Percentiles rank a stretch among this genome's conserved stretches.
phyloP scores from a whole-genome alignment of 805 yeast genomes.

The Metschnikowia peoriensis region DNA sequence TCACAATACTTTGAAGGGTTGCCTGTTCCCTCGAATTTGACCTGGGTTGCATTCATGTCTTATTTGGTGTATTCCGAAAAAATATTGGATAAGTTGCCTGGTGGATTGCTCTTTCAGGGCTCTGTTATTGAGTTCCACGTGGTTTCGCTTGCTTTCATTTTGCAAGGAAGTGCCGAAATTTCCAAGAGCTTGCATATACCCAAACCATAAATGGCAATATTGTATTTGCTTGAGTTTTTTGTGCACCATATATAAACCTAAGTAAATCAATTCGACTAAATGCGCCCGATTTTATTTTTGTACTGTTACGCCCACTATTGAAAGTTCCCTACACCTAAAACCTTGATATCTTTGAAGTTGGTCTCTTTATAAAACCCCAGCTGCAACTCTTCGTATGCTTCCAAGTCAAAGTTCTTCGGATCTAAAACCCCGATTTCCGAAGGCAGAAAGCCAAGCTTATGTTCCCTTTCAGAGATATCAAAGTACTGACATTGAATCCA shows the following conservation, averaged over 20 bases:
- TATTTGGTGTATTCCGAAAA: conserved; percentile 53
- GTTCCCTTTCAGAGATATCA: conserved; percentile 32
- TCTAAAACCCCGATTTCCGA: conserved; percentile 36
- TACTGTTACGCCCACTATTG: background rate
- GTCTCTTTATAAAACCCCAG: conserved; percentile 25
- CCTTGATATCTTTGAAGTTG: conserved; percentile 24
- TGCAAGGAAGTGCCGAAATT: conserved; percentile 89
- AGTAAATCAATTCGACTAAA: background rate
- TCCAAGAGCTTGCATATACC: conserved; percentile 90
- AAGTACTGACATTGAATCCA: conserved; percentile 35
- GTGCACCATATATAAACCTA: background rate
- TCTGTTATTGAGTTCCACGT: conserved; percentile 74
- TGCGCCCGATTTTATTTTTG: background rate
- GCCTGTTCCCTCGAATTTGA: conserved; percentile 88
- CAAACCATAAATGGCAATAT: conserved; percentile 51
- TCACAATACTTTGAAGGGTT: conserved; percentile 92
- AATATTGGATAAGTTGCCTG: conserved; percentile 57
- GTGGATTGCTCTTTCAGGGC: conserved; percentile 58
- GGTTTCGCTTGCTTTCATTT: conserved; percentile 55
- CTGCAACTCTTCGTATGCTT: conserved; percentile 26
- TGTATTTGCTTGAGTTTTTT: background rate
- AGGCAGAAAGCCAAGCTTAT: conserved; percentile 25
- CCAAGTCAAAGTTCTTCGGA: conserved; percentile 33
- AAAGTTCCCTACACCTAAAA: conserved; percentile 7
- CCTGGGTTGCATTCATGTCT: conserved; percentile 73